Evolutionary conservation across 2,329 filamentous ascomycete genomes (phyloP).

Genomic region (Lachnellula subtilissima): DNA sequence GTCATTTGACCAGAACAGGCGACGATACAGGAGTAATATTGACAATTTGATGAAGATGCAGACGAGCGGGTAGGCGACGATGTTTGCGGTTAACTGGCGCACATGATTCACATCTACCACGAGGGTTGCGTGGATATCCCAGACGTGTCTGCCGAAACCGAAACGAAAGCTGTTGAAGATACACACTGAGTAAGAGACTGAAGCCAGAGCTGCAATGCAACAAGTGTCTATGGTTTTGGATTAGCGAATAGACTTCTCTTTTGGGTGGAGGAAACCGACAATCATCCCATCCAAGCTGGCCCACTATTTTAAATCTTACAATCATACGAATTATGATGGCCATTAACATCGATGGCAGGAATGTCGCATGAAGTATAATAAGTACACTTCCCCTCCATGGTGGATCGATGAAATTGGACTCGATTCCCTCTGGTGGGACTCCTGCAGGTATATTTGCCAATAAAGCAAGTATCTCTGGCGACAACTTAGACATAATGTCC

Average conservation of each 20-base stretch:
- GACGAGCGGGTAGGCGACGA: neutral
- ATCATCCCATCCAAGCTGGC: neutral
- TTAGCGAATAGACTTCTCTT: neutral
- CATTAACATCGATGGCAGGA: neutral
- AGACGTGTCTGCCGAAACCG: neutral
- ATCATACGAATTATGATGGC: neutral
- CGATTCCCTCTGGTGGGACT: neutral
- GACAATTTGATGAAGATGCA: neutral
- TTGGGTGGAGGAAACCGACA: neutral
- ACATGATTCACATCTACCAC: neutral
- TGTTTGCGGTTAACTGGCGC: neutral
- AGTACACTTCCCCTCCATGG: neutral
- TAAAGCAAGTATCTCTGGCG: neutral
- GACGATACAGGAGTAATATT: neutral
- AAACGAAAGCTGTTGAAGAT: neutral
- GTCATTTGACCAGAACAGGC: neutral
- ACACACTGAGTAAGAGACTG: neutral
- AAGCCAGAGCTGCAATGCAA: neutral
- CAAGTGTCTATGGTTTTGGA: neutral
- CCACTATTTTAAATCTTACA: neutral
- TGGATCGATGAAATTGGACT: neutral
- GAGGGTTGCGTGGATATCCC: neutral
- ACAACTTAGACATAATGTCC: neutral
- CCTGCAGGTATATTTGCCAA: neutral
- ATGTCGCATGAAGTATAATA: neutral